Base-by-base conservation (phyloP, 2,329 filamentous ascomycete genomes). In the Leptographium radiaticola region DNA sequence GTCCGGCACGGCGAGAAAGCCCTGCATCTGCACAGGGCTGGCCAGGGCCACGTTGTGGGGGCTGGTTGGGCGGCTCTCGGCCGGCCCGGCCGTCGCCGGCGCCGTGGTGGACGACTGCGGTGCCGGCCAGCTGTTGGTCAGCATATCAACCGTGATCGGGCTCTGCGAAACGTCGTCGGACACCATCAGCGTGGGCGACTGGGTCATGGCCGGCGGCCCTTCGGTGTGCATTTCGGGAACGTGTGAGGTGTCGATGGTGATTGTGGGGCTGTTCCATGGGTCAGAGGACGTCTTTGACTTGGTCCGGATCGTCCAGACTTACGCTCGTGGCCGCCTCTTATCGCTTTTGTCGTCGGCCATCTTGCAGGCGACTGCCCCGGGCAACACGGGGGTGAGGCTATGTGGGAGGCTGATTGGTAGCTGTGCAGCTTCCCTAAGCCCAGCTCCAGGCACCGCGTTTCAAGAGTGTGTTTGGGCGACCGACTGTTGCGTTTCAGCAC, bases 31-130 rank as follows among this genome's bases (percentile, higher is more conserved):
- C 10, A 80, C 70, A 1, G 77, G 77, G 57, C 71, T 81, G 33
- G 83, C 85, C 50, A 88, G 74, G 69, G 82, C 85, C 50, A 88
- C 75, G 69, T 87, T 88, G 66, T 87, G 83, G 10, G 84, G 83
- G 59, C 84, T 87, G 13, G 79, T 83, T 1, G 84, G 84, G 55
- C 82, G 74, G 64, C 79, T 84, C 57, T 84, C 81, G 59, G 34
- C 8, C 3, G 34, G 34, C 12, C 25, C 25, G 25, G 6, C 12
- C 12, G 34, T 13, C 57, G 38, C 45, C 40, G n/a, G 25, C 13
- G 15, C 20, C 25, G 16, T 25, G 15, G 12, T 44, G 42, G 42
- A 44, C 20, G 42, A 44, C 18, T 25, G 20, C 15, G 20, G 43
- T 45, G 43, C 25, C 13, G 43, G 53, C 62, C 63, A 65, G 30